Conservation (phyloP, 257 asterid genomes). For the Sherardia arvensis region DNA sequence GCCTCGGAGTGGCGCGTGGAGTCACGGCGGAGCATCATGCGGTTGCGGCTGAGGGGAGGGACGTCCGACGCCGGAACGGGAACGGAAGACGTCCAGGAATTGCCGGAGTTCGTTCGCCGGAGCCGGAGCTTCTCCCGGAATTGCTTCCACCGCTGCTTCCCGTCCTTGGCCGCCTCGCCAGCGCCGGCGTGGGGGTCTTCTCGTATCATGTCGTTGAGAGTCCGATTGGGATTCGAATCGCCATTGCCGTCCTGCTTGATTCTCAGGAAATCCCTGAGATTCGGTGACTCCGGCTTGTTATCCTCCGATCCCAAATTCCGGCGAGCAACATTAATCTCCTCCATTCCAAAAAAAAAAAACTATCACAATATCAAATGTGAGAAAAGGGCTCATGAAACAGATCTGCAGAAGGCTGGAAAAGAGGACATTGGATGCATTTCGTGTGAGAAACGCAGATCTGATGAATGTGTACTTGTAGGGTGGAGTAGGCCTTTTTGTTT, state of each 20-base stretch:
- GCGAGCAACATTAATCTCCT: background rate
- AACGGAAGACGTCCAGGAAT: constrained; percentile 43
- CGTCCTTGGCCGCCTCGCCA: constrained; percentile 15
- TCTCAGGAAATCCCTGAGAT: constrained; percentile 22
- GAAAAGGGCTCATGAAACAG: background rate
- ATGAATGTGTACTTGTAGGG: background rate
- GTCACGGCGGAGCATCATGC: constrained; percentile 29
- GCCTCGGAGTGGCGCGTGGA: constrained; percentile 22
- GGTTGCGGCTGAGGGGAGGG: constrained; percentile 23
- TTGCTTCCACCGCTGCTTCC: constrained; percentile 41
- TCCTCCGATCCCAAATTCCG: constrained; percentile 9
- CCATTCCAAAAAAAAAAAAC: background rate
- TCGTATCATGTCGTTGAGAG: constrained; percentile 50
- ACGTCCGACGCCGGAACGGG: constrained; percentile 63
- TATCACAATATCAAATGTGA: background rate
- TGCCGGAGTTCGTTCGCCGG: constrained; percentile 27
- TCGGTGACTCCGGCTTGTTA: constrained; percentile 15
- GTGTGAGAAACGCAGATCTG: constrained; percentile 16
- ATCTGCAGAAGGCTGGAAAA: background rate
- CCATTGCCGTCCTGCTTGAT: constrained; percentile 14
- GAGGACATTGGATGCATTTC: constrained; percentile 18
- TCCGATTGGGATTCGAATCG: constrained; percentile 27
- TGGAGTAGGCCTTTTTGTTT: background rate
- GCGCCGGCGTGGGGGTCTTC: constrained; percentile 44
- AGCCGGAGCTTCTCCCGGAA: constrained; percentile 54